phyloP scores from a whole-genome alignment of 2,329 filamentous ascomycete genomes.

The Chaetomium sp. region DNA sequence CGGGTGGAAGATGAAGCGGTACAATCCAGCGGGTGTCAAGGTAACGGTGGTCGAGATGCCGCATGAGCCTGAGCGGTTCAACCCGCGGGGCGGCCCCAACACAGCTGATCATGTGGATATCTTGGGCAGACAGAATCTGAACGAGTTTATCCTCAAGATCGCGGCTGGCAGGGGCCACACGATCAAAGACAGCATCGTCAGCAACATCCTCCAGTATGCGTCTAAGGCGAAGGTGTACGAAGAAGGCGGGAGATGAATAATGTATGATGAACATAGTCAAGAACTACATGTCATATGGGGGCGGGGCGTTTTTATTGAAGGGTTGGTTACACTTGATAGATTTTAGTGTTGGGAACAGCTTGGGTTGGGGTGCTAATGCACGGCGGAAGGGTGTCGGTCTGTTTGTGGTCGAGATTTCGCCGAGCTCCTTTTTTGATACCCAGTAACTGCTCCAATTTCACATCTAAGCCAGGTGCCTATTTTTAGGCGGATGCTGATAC shows the following conservation, averaged over 20 bases:
- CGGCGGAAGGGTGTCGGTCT: too few species aligned
- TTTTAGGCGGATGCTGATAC: too few species aligned
- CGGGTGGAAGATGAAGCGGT: conserved; percentile 89
- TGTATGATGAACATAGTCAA: background rate
- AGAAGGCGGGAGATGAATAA: conserved; percentile 41
- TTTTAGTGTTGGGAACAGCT: background rate
- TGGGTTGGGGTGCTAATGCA: too few species aligned
- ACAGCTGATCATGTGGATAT: conserved; percentile 95
- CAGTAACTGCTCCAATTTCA: too few species aligned
- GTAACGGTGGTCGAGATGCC: conserved; percentile 92
- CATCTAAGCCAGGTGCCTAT: too few species aligned
- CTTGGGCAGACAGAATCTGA: conserved; percentile 77
- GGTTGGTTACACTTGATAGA: background rate
- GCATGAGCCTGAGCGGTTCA: conserved; percentile 90
- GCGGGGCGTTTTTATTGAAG: background rate
- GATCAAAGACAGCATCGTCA: conserved; percentile 71
- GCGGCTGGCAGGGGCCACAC: conserved; percentile 77
- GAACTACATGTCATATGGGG: background rate
- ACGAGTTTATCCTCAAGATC: conserved; percentile 81
- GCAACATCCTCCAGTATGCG: conserved; percentile 76
- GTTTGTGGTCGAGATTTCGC: too few species aligned
- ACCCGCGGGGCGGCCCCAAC: conserved; percentile 64
- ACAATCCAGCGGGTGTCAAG: conserved; percentile 78
- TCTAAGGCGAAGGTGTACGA: conserved; percentile 78
- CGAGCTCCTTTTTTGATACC: too few species aligned